Evolutionary conservation across 2,329 filamentous ascomycete species (phyloP).

Genomic region (Metarhizium brunneum): DNA sequence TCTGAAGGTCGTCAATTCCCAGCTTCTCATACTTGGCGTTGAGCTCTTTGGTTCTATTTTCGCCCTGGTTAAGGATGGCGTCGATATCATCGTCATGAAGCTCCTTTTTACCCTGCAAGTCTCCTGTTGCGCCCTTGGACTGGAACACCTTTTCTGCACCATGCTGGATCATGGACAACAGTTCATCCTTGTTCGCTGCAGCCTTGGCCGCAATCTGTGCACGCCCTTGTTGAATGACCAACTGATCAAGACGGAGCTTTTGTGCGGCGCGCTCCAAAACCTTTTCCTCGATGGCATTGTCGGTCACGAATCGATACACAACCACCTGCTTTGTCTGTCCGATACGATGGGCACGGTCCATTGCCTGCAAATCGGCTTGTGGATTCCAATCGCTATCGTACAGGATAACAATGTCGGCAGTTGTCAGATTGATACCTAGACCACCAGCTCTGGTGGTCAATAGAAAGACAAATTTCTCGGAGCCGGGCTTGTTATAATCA

Average conservation of each 20-base stretch:
- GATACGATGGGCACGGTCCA: slow-evolving; percentile 97
- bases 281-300: slow-evolving; percentile 98
- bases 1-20: slow-evolving; percentile 92
- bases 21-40: slow-evolving; percentile 95
- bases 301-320: slow-evolving; percentile 94
- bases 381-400: slow-evolving; percentile 99
- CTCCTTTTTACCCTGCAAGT: slow-evolving; percentile 49
- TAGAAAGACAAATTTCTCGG: slow-evolving; percentile 94
- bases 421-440: slow-evolving; percentile 91
- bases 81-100: slow-evolving; percentile 89
- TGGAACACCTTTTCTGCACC: slow-evolving; percentile 93
- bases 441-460: slow-evolving; percentile 93
- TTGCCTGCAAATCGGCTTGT: slow-evolving; percentile 94
- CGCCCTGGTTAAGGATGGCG: slow-evolving; percentile 73
- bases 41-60: slow-evolving; percentile 79
- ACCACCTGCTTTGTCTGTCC: slow-evolving; percentile 97
- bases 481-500: slow-evolving; percentile 92
- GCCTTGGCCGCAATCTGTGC: slow-evolving; percentile 85
- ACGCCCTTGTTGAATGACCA: slow-evolving; percentile 96
- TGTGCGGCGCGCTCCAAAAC: slow-evolving; percentile 93
- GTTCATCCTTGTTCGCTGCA: slow-evolving; percentile 89
- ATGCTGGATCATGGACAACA: slow-evolving; percentile 97
- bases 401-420: slow-evolving; percentile 88
- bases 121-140: slow-evolving; percentile 55
- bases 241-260: slow-evolving; percentile 89